Percentiles rank a stretch among this genome's conserved stretches.
These are phyloP conservation scores for Diddensiella santjacobensis DNA, from an alignment of 805 yeast species.

Conservation along the genomic window DNA sequence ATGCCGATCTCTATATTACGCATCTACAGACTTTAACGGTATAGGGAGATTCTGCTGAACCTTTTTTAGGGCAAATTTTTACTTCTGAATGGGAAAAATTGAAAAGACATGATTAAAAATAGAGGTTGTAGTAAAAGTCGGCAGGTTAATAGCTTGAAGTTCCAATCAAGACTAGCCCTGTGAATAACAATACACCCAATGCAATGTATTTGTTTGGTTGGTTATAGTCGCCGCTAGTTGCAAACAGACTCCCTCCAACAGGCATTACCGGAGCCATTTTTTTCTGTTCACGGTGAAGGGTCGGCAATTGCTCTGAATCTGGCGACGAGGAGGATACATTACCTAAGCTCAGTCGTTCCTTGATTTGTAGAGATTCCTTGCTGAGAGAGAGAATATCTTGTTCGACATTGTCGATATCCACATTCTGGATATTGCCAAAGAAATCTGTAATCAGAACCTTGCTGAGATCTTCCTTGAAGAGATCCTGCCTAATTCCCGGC, in stretches of 20 bases:
- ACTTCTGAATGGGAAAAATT: too few species aligned
- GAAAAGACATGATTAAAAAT: too few species aligned
- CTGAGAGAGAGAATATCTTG: slow-evolving; percentile 14
- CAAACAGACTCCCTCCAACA: neutral
- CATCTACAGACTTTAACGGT: too few species aligned
- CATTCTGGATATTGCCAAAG: slow-evolving; percentile 86
- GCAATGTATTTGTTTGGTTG: neutral
- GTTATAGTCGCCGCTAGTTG: neutral
- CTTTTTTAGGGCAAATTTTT: too few species aligned
- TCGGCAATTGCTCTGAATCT: too few species aligned
- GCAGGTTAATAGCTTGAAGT: neutral
- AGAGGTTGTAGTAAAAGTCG: too few species aligned
- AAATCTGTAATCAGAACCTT: slow-evolving; percentile 85
- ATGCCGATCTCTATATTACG: too few species aligned
- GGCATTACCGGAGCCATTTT: too few species aligned
- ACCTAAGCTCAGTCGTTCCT: too few species aligned
- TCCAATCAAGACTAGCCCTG: slow-evolving; percentile 1
- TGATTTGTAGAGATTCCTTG: slow-evolving; percentile 4
- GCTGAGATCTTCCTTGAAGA: slow-evolving; percentile 59
- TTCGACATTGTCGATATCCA: slow-evolving; percentile 53
- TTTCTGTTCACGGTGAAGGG: too few species aligned
- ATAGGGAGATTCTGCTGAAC: too few species aligned
- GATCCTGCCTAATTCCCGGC: slow-evolving; percentile 87
- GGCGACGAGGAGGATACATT: too few species aligned
- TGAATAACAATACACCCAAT: neutral